Conservation (phyloP, 805 yeast genomes). For the Saturnispora saitoi region DNA sequence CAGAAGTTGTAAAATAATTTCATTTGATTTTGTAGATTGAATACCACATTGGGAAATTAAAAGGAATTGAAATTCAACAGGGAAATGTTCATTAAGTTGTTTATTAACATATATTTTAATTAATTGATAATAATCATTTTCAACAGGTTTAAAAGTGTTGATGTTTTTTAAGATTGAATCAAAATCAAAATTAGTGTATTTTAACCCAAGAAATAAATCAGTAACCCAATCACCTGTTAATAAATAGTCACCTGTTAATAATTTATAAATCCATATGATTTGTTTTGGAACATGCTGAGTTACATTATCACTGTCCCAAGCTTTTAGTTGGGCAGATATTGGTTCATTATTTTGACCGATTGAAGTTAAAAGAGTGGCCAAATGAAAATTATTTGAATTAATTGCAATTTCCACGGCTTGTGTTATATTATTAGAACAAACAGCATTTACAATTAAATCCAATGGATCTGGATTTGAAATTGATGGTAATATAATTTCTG, state of each 20-base stretch:
- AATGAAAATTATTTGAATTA: constrained; percentile 53
- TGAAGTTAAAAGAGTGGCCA: constrained; percentile 61
- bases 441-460: constrained; percentile 40
- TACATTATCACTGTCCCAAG: constrained; percentile 48
- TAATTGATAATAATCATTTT: constrained; percentile 1
- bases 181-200: constrained; percentile 30
- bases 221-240: constrained; percentile 25
- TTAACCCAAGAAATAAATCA: constrained; percentile 57
- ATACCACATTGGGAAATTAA: constrained; percentile 9
- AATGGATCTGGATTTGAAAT: constrained; percentile 33
- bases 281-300: constrained; percentile 41
- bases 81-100: not conserved
- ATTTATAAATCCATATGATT: constrained; percentile 50
- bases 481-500: constrained; percentile 32
- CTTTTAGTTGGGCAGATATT: constrained; percentile 54
- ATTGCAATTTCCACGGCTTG: constrained; percentile 58
- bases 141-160: constrained; percentile 12
- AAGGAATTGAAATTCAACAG: not conserved
- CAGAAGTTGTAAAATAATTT: constrained; percentile 32
- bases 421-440: constrained; percentile 48
- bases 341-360: constrained; percentile 62
- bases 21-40: constrained; percentile 13
- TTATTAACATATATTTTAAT: not conserved
- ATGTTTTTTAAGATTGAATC: constrained; percentile 25
- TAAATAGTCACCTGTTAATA: constrained; percentile 44